Base-by-base conservation (phyloP, 1,139 yeast genomes). In the Nakaseomyces nivariensis region DNA sequence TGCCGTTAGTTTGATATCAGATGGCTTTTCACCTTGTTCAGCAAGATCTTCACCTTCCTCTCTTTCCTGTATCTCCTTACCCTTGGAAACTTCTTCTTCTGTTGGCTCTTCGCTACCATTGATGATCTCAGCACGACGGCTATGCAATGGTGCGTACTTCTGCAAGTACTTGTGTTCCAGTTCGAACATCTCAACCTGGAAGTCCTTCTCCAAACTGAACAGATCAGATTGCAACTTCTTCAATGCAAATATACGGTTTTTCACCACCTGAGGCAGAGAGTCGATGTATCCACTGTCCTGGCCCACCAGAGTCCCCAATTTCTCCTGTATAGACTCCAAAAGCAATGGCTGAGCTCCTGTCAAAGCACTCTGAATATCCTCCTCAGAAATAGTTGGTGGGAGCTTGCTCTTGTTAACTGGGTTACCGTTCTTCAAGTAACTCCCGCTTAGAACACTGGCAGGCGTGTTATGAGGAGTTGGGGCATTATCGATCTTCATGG, bases 381-480 rank as follows among this genome's bases (percentile, higher is more conserved):
- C 89, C 68, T 89, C 96, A 56, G 72, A 73, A 65, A 88, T 88
- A 46, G 95, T 84, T 43, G 41, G 46, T 37, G 17, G 33, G 48
- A 24, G 27, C 44, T 87, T 87, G 47, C 95, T 84, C 34, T 47
- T 81, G 52, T 86, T 84, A 8, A 81, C 74, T 13, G 95, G 95
- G 55, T 82, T 79, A 55, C 81, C 79, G 54, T 76, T 77, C 69
- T 77, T 81, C 66, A 85, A 75, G 67, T 81, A 89, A 47, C 92
- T 84, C 54, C 81, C 82, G 45, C 87, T 78, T 42, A 61, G 50
- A 42, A 85, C 86, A 32, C 95, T 83, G 4, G 97, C 86, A 26
- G 99, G 99, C 1, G 99, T 92, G 75, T 92, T 92, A 67, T 94
- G 98, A 10, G 99, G 99, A 2, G 99, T 92, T 47, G 99, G 98